Evolutionary conservation across 2,329 filamentous ascomycete species (phyloP).

Genomic region (Arthroderma uncinatum): DNA sequence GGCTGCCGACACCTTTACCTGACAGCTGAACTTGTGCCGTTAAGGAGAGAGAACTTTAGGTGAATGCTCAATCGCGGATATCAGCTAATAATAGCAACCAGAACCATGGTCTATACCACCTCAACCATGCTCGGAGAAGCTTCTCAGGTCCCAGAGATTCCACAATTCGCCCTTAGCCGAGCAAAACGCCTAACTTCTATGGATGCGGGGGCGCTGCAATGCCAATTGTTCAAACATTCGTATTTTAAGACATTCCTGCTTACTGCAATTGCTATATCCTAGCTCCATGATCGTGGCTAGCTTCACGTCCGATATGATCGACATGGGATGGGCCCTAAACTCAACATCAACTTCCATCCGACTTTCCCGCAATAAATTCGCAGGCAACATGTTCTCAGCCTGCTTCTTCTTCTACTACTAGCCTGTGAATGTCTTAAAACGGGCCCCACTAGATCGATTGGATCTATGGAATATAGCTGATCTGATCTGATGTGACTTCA

Average conservation of each 20-base stretch:
- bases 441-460: background rate
- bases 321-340: background rate
- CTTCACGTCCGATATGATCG: background rate
- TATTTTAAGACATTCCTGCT: constrained; percentile 1
- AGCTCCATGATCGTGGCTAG: background rate
- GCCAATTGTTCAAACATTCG: background rate
- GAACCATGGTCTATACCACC: background rate
- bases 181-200: background rate
- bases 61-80: background rate
- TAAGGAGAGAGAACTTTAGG: background rate
- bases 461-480: background rate
- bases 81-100: background rate
- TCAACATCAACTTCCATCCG: background rate
- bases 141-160: background rate
- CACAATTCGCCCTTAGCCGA: background rate
- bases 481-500: background rate
- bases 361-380: background rate
- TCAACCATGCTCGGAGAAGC: background rate
- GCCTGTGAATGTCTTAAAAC: background rate
- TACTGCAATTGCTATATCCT: background rate
- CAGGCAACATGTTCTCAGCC: background rate
- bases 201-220: background rate
- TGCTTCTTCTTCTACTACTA: too few species aligned
- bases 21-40: background rate
- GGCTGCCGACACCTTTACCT: background rate